Evolutionary conservation across 2,329 filamentous ascomycete genomes (phyloP), one percentile per base, ranked within the genome.

Genomic region (Tolypocladium inflatum): DNA sequence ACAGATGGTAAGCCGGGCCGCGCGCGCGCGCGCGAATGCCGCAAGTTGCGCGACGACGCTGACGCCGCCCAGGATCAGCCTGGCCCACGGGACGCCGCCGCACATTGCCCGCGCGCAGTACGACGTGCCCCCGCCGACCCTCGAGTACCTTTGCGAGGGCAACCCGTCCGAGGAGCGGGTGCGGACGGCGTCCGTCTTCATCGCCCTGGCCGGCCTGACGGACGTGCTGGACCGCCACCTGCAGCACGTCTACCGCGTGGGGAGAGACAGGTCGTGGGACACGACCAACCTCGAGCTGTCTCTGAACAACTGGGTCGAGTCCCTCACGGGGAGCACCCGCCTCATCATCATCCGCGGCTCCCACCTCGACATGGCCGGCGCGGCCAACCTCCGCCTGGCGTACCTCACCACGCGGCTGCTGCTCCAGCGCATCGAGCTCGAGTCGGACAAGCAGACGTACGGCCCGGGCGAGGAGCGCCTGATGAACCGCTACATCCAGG

Each of bases 51-150:
- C 21, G 21, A 17, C 3, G 23, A 48, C 19, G 15, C 11, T 55
- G 38, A 55, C 39, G 39, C 53, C 21, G 15, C 38, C 17, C 39
- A 81, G 78, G 79, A 74, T 72, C 11, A 81, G 79, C 55, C 68
- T 82, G 6, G 77, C 79, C 1, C 77, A 82, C 55, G 80, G 80
- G 1, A 82, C 80, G 3, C 80, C 80, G 1, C 74, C 77, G 3
- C 76, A 77, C 33, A 75, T 83, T 13, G 69, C 73, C 13, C 67
- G 68, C 19, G 63, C 68, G 0, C 76, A 80, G 52, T 73, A 79
- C 45, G 78, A 83, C 58, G 79, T 82, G 0, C 77, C 77, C 0
- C 62, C 69, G 1, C 78, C 78, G 5, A 68, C 64, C 0, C 17
- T 71, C 0, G 68, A 73, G n/a, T 69, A 73, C 56, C 62, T 76